Base-by-base conservation (phyloP, 2,329 filamentous ascomycete genomes). In the Metarhizium anisopliae region DNA sequence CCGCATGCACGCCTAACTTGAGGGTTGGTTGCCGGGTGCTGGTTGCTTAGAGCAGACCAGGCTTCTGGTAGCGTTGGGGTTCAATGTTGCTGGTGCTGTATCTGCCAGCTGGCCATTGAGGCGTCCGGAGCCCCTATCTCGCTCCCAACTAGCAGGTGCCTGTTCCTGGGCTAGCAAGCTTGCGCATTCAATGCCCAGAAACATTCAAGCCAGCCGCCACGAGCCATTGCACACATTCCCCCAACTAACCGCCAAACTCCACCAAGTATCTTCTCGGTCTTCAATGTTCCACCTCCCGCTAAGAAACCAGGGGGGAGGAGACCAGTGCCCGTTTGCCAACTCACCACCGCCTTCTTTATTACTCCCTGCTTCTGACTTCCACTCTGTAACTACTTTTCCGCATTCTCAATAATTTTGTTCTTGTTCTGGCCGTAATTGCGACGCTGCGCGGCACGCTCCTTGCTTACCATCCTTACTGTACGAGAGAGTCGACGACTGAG, bases 371-470 rank as follows among this genome's bases (percentile, higher is more conserved):
- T 56, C 42, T 49, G n/a, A 47, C 54, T 50, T 35, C 49, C 18
- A 49, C 47, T 51, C 42, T 47, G 51, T 36, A 45, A 6, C 40
- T 16, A 42, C 52, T 51, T 29, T 10, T 30, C 25, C 10, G 8
- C 13, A 45, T 20, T 45, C n/a, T 45, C 7, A 18, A 45, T 16
- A 6, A 18, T 45, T 18, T 18, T n/a, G 13, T 43, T 43, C 14
- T 16, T 14, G 4, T n/a, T 25, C 49, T 55, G 4, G 25, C 25
- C 43, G n/a, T 20, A 53, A n/a, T 42, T 40, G 56, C 45, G 53
- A 51, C 56, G 50, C 56, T 47, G 56, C 49, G 56, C 50, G 53
- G 30, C 25, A 54, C 52, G 53, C 50, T 50, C 40, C 43, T 45
- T 32, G 20, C 32, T 47, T 14, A 32, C 29, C 38, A 16, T 20